Base-by-base conservation (phyloP, 192 early-diverging fungal species). In the Rhizophagus prolifer region DNA sequence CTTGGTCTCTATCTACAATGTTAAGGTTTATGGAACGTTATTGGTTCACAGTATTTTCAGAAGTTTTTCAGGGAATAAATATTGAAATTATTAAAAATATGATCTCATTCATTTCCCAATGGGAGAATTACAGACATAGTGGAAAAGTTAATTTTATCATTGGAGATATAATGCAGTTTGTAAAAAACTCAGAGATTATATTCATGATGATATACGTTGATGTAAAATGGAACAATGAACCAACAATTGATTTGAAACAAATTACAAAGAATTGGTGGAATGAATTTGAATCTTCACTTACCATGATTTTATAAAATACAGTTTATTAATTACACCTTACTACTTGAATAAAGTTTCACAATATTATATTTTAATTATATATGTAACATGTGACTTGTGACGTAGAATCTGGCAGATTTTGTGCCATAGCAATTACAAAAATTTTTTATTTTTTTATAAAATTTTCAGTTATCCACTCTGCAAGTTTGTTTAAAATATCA, bases 1-100 rank as follows among this genome's bases (percentile, higher is more conserved):
- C 72, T 58, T 74, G 72, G 72, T 63, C 60, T 13, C 16, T 54
- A 54, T 54, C 19, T 54, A 54, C 14, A 21, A 54, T 54, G 50
- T 54, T 54, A 7, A 54, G 21, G 0, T 54, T 54, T 21, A 54
- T 54, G 50, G 50, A 54, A 16, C 50, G 50, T 54, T 54, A 54
- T 54, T 54, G 50, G 50, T 54, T 54, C 19, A 54, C 50, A 21
- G 50, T 54, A 54, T 54, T 54, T 19, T 54, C 50, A 16, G 50
- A 54, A 6, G 50, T 54, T 54, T 54, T 54, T 54, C 50, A 21
- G 6, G 50, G 50, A 54, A 54, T 54, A 54, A 54, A 54, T 6
- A 54, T 54, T 54, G 50, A 54, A 21, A 54, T 16, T 3, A 54
- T 54, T 54, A 21, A 16, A 19, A 19, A 54, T 54, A 54, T 54